Evolutionary conservation across 1,139 yeast species (phyloP).

Genomic region (Tardiomyces depauwii): DNA sequence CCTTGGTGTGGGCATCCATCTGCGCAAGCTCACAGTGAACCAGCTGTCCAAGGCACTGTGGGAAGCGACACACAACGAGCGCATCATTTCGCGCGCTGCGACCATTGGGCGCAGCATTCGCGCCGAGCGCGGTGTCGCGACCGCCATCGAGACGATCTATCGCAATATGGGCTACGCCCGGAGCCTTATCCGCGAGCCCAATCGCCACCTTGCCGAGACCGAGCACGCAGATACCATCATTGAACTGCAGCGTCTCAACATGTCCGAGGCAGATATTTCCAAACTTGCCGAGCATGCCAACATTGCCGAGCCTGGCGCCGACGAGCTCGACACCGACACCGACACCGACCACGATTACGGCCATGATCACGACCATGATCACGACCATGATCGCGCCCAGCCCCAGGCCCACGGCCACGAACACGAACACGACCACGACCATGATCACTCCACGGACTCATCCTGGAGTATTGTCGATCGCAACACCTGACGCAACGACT

Average conservation of each 20-base stretch:
- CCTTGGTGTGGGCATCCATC: constrained; percentile 71
- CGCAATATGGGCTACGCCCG: constrained; percentile 67
- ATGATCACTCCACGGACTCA: not conserved
- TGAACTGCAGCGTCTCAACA: not conserved
- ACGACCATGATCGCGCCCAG: not conserved
- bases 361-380: not conserved
- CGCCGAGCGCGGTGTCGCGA: constrained; percentile 65
- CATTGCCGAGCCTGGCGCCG: not conserved
- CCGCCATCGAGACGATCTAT: constrained; percentile 69
- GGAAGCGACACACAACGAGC: constrained; percentile 54
- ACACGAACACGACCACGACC: too few relatives aligned
- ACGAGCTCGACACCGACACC: not conserved
- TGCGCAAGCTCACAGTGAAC: constrained; percentile 55
- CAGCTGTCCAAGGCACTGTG: constrained; percentile 55
- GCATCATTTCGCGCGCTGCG: constrained; percentile 56
- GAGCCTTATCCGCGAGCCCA: constrained; percentile 10
- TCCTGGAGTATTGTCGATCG: not conserved
- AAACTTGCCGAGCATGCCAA: not conserved
- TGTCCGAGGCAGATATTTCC: not conserved
- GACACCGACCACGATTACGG: too few relatives aligned
- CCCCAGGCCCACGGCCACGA: not conserved
- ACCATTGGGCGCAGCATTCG: constrained; percentile 50
- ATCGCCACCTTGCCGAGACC: not conserved
- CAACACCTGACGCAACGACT: not conserved
- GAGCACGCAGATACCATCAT: not conserved